Evolutionary conservation across 2,329 filamentous ascomycete genomes (phyloP), one percentile per base, ranked within the genome.

Genomic region (Sclerotinia glacialis): DNA sequence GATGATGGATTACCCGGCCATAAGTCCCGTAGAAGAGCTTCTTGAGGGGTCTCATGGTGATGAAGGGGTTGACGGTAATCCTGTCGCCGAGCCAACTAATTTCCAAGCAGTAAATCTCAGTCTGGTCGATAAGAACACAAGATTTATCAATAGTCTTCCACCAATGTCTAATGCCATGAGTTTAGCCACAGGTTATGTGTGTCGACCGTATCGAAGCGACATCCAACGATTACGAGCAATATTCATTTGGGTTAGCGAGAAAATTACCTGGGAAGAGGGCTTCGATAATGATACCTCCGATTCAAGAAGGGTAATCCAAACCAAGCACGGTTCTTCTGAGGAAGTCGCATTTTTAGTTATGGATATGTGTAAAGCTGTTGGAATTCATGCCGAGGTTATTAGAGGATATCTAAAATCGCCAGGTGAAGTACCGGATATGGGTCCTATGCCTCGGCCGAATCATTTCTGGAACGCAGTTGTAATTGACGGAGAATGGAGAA

Each of bases 401-500:
- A 87, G 89, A 68, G 95, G 95, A 0, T 98, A 95, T 75, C 85
- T 99, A 66, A 99, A 99, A 77, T 83, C 86, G 0, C 95, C 95
- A 0, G 94, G 94, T 0, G 95, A 98, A 74, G 80, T 89, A 9
- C 82, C 90, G 1, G 93, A 98, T 73, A 82, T 93, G 53, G 91
- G 90, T 69, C 89, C 89, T 67, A 86, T 94, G 77, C 91, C 92
- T n/a, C 87, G 89, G 40, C 85, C 94, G 0, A 99, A 99, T 74
- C 95, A 99, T 79, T 98, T 91, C 88, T 99, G 95, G 95, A 99
- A 99, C 73, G 89, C 92, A 0, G 92, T 98, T 23, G 80, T 97
- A 46, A 88, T 97, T 11, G 95, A 99, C 77, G 89, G 91, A 28
- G 93, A 97, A 78, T 99, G 95, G 95, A 90, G 95, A 61, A 90